A percentile compares a stretch with the other conserved stretches of the same genome.
Evolutionary conservation across 2,329 filamentous ascomycete species (phyloP).

Genomic region (Pseudogymnoascus sp.): DNA sequence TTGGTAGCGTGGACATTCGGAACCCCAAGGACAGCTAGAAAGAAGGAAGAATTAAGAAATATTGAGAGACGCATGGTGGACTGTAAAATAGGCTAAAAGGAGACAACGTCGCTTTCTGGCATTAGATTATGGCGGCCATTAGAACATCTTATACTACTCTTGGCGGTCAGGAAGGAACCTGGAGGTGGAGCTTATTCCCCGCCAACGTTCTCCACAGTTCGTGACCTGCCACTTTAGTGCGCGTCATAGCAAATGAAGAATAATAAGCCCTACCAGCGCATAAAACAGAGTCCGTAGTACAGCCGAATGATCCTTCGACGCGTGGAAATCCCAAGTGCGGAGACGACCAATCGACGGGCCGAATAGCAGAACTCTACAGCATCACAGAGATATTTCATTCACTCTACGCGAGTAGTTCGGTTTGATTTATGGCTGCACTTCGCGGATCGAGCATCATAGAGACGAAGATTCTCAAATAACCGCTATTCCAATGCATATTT

Average conservation of each 20-base stretch:
- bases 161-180: neutral
- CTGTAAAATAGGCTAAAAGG: neutral
- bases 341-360: neutral
- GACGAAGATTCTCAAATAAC: neutral
- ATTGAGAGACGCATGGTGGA: neutral
- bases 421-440: neutral
- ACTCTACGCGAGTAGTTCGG: neutral
- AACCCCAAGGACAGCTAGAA: neutral
- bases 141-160: neutral
- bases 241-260: neutral
- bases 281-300: neutral
- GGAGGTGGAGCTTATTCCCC: slow-evolving; percentile 1
- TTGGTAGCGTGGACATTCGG: neutral
- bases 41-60: neutral
- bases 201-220: neutral
- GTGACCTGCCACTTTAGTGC: neutral
- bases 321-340: neutral
- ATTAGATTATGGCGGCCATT: neutral
- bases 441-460: neutral
- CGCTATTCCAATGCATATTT: neutral
- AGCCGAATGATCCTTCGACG: neutral
- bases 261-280: neutral
- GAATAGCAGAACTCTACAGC: neutral
- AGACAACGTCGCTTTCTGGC: neutral
- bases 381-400: neutral